phyloP scores from a whole-genome alignment of 139 green algal species.

The Chlamydomonas eustigma region DNA sequence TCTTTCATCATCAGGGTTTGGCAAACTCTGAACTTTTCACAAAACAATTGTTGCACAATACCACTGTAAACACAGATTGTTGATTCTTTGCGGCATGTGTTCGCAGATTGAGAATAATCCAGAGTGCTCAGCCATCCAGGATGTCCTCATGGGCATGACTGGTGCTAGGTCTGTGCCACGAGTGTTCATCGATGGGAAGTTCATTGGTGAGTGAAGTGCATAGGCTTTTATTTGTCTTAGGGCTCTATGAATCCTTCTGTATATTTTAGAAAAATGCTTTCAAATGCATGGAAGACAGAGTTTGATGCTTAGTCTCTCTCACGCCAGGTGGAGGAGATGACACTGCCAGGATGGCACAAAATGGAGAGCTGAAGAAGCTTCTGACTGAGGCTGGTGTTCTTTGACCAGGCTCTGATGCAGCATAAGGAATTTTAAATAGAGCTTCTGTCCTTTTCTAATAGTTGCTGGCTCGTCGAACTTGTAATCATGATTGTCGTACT shows the following conservation, averaged over 20 bases:
- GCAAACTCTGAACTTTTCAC: no score
- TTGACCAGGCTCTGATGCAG: constrained; percentile 1
- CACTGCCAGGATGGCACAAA: constrained; percentile 25
- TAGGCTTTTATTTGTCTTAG: no score
- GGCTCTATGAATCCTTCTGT: no score
- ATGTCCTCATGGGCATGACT: constrained; percentile 43
- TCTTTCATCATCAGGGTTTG: no score
- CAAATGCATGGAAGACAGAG: not conserved
- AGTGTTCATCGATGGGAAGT: constrained; percentile 56
- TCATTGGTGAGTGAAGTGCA: constrained; percentile 44
- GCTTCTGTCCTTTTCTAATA: no score
- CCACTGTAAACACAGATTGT: no score
- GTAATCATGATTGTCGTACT: no score
- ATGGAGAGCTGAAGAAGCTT: constrained; percentile 32
- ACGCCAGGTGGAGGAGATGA: constrained; percentile 46
- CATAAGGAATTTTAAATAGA: no score
- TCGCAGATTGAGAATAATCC: constrained; percentile 36
- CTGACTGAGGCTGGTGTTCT: constrained; percentile 32
- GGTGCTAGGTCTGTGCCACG: constrained; percentile 51
- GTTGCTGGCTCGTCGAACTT: no score
- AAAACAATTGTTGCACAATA: no score
- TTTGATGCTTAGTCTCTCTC: not conserved
- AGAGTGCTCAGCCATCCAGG: constrained; percentile 38
- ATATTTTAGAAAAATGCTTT: no score
- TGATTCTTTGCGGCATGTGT: no score